These are phyloP conservation scores for Thielaviopsis populi DNA, from an alignment of 2,329 filamentous ascomycete species.

Conservation along the genomic window DNA sequence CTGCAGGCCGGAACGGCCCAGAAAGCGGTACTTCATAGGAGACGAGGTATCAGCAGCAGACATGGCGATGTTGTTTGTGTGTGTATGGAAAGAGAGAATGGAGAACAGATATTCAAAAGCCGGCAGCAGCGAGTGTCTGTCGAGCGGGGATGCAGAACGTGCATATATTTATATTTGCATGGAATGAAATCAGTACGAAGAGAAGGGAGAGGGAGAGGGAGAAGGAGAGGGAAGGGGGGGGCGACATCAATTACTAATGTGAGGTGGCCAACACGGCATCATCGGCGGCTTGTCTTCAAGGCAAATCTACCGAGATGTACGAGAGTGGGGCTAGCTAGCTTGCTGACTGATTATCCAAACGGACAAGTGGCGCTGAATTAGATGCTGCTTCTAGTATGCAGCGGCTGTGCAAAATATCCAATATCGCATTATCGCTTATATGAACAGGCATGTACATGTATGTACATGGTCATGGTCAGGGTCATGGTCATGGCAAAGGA, in stretches of 20 bases:
- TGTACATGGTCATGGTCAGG: not conserved
- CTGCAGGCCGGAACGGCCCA: conserved; percentile 57
- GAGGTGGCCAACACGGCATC: not conserved
- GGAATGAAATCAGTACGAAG: not conserved
- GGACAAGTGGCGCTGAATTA: not conserved
- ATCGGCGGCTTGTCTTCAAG: not conserved
- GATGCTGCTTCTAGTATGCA: not conserved
- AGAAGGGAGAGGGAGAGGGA: too few relatives aligned
- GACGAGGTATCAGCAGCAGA: conserved; percentile 20
- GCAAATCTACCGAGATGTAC: not conserved
- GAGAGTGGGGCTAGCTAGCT: not conserved
- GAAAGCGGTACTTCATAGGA: conserved; percentile 55
- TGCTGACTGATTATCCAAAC: not conserved
- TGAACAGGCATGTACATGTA: not conserved
- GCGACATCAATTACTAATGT: not conserved
- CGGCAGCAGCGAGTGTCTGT: not conserved
- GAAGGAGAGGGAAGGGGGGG: too few relatives aligned
- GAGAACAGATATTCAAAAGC: not conserved
- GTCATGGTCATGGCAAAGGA: not conserved
- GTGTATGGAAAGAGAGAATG: not conserved
- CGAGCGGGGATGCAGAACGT: not conserved
- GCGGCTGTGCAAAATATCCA: not conserved
- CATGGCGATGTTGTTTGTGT: not conserved
- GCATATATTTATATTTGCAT: not conserved
- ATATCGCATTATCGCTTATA: not conserved